Percentiles rank a stretch among this genome's conserved stretches.
phyloP scores from a whole-genome alignment of 2,329 filamentous ascomycete genomes.

The Microcyclospora tardicrescens region DNA sequence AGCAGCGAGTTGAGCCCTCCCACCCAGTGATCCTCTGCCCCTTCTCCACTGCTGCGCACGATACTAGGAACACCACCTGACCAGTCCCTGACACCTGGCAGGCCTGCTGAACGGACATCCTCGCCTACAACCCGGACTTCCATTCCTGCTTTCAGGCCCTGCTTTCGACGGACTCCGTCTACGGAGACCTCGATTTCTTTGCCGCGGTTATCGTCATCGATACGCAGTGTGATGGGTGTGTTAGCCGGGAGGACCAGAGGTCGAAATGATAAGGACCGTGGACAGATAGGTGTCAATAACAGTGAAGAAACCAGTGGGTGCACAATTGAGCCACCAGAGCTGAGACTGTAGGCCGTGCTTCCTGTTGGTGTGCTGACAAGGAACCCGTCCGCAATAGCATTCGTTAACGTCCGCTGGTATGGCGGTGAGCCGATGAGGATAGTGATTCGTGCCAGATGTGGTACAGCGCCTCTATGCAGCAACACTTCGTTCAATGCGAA shows the following conservation, averaged over 20 bases:
- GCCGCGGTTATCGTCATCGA: slow-evolving; percentile 50
- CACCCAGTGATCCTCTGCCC: slow-evolving; percentile 82
- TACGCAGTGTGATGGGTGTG: slow-evolving; percentile 65
- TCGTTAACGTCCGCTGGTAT: slow-evolving; percentile 68
- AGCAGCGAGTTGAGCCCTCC: slow-evolving; percentile 82
- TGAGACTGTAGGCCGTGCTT: slow-evolving; percentile 90
- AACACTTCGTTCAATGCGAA: slow-evolving; percentile 91
- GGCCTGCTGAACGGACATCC: slow-evolving; percentile 43
- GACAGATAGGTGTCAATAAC: slow-evolving; percentile 86
- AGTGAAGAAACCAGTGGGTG: slow-evolving; percentile 84
- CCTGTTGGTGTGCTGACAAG: slow-evolving; percentile 89
- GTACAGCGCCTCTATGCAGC: slow-evolving; percentile 78
- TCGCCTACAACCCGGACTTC: slow-evolving; percentile 86
- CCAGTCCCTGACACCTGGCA: slow-evolving; percentile 34
- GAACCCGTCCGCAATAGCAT: slow-evolving; percentile 90
- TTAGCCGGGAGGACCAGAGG: slow-evolving; percentile 80
- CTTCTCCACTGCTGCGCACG: slow-evolving; percentile 48
- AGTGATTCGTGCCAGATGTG: slow-evolving; percentile 83
- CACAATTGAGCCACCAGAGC: slow-evolving; percentile 81
- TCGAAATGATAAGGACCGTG: slow-evolving; percentile 80
- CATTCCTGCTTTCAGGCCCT: slow-evolving; percentile 35
- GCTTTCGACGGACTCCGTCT: slow-evolving; percentile 33
- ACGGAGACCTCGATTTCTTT: slow-evolving; percentile 39
- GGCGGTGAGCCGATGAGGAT: slow-evolving; percentile 58
- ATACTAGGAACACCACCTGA: slow-evolving; percentile 82